A percentile compares a stretch with the other conserved stretches of the same genome.
Conservation (phyloP, 2,329 filamentous ascomycete species). For the Paramyrothecium sp. region DNA sequence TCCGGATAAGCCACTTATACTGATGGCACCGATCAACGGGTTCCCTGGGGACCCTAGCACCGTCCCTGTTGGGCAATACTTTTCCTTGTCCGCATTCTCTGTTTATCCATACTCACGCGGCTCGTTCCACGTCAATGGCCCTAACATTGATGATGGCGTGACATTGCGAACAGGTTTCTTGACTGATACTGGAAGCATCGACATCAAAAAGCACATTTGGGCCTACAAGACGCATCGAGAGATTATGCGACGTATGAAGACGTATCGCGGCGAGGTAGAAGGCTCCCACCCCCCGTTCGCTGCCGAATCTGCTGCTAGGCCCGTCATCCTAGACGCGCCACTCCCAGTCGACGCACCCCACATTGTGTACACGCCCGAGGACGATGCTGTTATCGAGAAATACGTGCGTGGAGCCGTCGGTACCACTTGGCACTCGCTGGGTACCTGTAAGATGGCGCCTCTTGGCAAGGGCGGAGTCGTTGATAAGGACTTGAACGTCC, state of each 20-base stretch:
- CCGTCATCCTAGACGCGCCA: slow-evolving; percentile 19
- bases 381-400: slow-evolving; percentile 43
- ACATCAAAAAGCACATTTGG: slow-evolving; percentile 58
- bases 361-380: slow-evolving; percentile 45
- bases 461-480: slow-evolving; percentile 36
- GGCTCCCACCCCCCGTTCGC: slow-evolving; percentile 40
- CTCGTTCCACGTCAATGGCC: slow-evolving; percentile 50
- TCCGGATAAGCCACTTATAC: slow-evolving; percentile 40
- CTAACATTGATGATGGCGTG: slow-evolving; percentile 14
- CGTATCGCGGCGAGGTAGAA: slow-evolving; percentile 44
- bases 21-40: slow-evolving; percentile 32
- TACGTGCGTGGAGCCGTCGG: slow-evolving; percentile 32
- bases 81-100: background rate
- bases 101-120: background rate
- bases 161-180: slow-evolving; percentile 58
- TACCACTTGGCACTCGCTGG: slow-evolving; percentile 41
- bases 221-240: slow-evolving; percentile 61
- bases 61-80: slow-evolving; percentile 35
- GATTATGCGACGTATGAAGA: slow-evolving; percentile 51
- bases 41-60: slow-evolving; percentile 36
- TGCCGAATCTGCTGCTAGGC: slow-evolving; percentile 30
- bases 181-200: slow-evolving; percentile 44
- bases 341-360: slow-evolving; percentile 24
- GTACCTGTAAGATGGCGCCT: slow-evolving; percentile 40
- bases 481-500: slow-evolving; percentile 35